Evolutionary conservation across 257 asterid species (phyloP), one percentile per base, ranked within the genome.

Genomic region (Marsdenia floribunda): DNA sequence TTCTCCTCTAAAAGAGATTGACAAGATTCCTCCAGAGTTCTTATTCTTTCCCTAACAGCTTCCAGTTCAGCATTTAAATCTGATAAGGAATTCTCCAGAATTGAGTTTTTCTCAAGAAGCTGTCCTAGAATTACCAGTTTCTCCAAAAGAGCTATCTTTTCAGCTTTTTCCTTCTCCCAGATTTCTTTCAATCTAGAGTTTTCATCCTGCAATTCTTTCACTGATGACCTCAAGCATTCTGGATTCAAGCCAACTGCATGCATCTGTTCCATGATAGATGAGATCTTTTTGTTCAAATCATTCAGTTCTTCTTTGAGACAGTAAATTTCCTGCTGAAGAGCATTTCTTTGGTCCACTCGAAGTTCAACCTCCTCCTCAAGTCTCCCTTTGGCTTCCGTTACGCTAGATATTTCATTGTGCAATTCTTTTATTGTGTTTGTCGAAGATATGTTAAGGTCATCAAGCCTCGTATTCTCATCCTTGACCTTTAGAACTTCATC

Each of bases 271-370:
- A 89, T 72, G 76, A 93, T 58, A 16, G 87, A 79, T 26, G 69
- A 74, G 73, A 88, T 90, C 59, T 86, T 87, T 82, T 80, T 82
- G 80, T 81, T 89, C 86, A 91, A 75, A 78, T 83, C 91, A 73
- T 86, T 88, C 64, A 91, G 81, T 77, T 95, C 97, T 86, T 95
- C 98, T 81, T 86, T 95, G 81, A 95, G 91, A 78, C 94, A 88
- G 81, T 92, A 92, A 71, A 92, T 90, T 82, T 95, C 99, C 82
- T 90, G 97, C 85, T 95, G 99, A 79, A 95, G 89, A 11, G 99
- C 96, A 67, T 95, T 95, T 85, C 96, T 89, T 79, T 95, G 84
- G 79, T 90, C 96, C 68, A 92, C 78, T 55, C 96, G 88, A 78
- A 89, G 92, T 83, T 88, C 99, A 79, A 92, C 96, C 83, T 95